phyloP scores from a whole-genome alignment of 768 basidiomycete genomes.

The Boletus vinaceobasis region DNA sequence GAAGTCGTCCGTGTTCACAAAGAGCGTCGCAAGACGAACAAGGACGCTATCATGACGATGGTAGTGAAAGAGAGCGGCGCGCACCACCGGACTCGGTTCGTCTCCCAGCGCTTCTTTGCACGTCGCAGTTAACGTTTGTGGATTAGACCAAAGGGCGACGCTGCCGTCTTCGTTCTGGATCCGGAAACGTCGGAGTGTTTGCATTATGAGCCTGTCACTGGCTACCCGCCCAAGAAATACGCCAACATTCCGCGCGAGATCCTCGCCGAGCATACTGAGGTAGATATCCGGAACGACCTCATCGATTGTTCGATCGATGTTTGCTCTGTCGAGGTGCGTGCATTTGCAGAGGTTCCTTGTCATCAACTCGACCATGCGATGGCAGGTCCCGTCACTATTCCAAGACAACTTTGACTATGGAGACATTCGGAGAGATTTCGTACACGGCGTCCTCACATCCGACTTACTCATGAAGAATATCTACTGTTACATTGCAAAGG shows the following conservation, averaged over 20 bases:
- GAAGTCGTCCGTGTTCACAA: slow-evolving; percentile 88
- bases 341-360: not conserved
- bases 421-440: slow-evolving; percentile 88
- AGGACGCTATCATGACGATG: slow-evolving; percentile 96
- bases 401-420: slow-evolving; percentile 99
- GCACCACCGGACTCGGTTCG: slow-evolving; percentile 70
- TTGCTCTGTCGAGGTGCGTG: slow-evolving; percentile 85
- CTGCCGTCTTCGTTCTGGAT: slow-evolving; percentile 76
- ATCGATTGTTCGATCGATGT: slow-evolving; percentile 89
- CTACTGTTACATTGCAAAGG: slow-evolving; percentile 82
- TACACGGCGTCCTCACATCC: slow-evolving; percentile 90
- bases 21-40: slow-evolving; percentile 79
- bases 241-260: slow-evolving; percentile 77
- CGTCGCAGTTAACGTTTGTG: not conserved
- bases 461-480: slow-evolving; percentile 95
- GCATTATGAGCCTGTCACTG: slow-evolving; percentile 77
- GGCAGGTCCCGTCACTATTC: slow-evolving; percentile 89
- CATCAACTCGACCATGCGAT: slow-evolving; percentile 1
- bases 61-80: slow-evolving; percentile 79
- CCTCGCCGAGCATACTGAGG: slow-evolving; percentile 65
- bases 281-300: slow-evolving; percentile 85
- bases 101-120: slow-evolving; percentile 3
- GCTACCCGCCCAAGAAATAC: slow-evolving; percentile 60
- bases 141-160: slow-evolving; percentile 64
- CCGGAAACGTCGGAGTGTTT: slow-evolving; percentile 74